Evolutionary conservation across 2,329 filamentous ascomycete genomes (phyloP), one percentile per base, ranked within the genome.

Genomic region (Lasiodiplodia citricola): DNA sequence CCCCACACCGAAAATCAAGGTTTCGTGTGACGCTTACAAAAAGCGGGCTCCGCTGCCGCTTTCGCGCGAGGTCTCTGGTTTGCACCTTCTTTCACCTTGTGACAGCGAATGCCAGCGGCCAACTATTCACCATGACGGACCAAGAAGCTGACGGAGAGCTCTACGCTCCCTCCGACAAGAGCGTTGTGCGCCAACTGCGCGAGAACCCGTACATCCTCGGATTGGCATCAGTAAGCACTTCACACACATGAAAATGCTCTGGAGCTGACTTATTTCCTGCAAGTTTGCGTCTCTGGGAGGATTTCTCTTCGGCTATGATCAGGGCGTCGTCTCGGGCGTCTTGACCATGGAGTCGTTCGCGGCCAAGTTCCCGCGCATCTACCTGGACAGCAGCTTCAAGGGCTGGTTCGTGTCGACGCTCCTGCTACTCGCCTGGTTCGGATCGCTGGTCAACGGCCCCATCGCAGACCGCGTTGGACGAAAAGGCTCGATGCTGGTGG

Each of bases 251-350:
- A 23, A 3, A 25, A 14, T 31, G 4, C 16, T 18, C 10, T 3
- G 16, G 5, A 2, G 16, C 56, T 58, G 21, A 58, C 56, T 28
- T 44, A 13, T 50, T 0, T 16, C 10, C 21, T 23, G 23, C 14
- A 8, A 62, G 58, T 62, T 62, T 6, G 58, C 58, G 8, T 62
- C 58, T 4, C 37, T 62, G 23, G 58, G 58, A 6, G 58, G 58
- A 2, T 62, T 62, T 21, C 58, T 62, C 41, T 62, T 62, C 64
- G 55, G 64, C 2, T 66, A 66, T 18, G 64, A 66, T 41, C 64
- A 66, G 44, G 91, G 91, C 73, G 90, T 92, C 80, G 92, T 92
- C 79, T 88, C 87, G 14, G 90, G 91, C 28, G 87, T 94, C 21
- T 73, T 88, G 68, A 83, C 81, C 21, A 85, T 86, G 83, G 73